phyloP scores from a whole-genome alignment of 2,329 filamentous ascomycete species.

The Trichoderma sp. region DNA sequence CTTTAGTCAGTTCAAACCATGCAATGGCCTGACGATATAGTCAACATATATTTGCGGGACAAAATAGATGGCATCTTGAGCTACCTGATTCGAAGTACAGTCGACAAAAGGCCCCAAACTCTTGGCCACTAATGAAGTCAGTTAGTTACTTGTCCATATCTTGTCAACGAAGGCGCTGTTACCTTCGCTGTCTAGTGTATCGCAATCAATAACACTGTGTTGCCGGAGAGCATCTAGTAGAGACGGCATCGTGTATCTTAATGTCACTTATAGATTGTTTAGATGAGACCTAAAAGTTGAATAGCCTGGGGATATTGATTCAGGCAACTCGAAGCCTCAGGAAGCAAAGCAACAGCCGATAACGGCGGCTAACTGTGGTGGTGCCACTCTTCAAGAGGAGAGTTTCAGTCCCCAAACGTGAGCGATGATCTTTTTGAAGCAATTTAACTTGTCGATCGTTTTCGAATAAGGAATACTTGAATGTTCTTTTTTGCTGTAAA shows the following conservation, averaged over 20 bases:
- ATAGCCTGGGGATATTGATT: neutral
- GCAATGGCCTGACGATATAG: constrained; percentile 31
- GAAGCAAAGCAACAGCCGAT: neutral
- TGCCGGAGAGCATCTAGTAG: constrained; percentile 30
- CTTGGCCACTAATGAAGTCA: constrained; percentile 29
- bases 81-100: constrained; percentile 37
- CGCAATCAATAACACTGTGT: constrained; percentile 34
- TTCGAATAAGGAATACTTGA: neutral
- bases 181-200: constrained; percentile 37
- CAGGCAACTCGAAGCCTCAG: neutral
- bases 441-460: no score
- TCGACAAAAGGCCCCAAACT: constrained; percentile 31
- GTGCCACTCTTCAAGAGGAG: neutral
- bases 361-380: neutral
- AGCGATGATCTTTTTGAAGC: neutral
- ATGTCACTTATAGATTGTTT: neutral
- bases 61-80: neutral
- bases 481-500: neutral
- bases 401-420: neutral
- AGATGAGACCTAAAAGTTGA: neutral
- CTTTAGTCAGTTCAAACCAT: constrained; percentile 31
- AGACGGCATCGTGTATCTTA: constrained; percentile 25
- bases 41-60: neutral
- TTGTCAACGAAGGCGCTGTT: neutral
- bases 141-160: constrained; percentile 12